These are phyloP conservation scores for Pichia eremophila DNA, from an alignment of 805 yeast genomes.

Conservation along the genomic window DNA sequence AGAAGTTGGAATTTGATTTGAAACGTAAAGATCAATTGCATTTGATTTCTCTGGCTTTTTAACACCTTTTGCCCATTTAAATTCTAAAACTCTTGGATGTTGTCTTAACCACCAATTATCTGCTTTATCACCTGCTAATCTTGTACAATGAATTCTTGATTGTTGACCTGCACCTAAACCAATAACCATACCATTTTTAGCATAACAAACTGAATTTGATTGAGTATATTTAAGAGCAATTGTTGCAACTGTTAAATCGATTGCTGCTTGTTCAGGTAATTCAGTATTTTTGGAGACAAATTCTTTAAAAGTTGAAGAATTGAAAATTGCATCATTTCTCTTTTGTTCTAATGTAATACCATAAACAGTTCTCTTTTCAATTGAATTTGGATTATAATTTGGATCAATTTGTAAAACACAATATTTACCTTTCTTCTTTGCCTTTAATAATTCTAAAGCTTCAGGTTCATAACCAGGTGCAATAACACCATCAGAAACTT, in stretches of 20 bases:
- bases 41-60: slow-evolving; percentile 98
- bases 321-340: slow-evolving; percentile 95
- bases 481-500: slow-evolving; percentile 97
- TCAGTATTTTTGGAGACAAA: slow-evolving; percentile 80
- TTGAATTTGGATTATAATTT: slow-evolving; percentile 68
- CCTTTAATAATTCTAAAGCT: slow-evolving; percentile 78
- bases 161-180: slow-evolving; percentile 99
- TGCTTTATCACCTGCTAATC: slow-evolving; percentile 98
- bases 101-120: slow-evolving; percentile 99
- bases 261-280: slow-evolving; percentile 82
- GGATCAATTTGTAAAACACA: slow-evolving; percentile 96
- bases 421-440: slow-evolving; percentile 96
- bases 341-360: slow-evolving; percentile 94
- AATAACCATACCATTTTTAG: slow-evolving; percentile 97
- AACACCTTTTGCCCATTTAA: slow-evolving; percentile 97
- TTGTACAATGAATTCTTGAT: slow-evolving; percentile 97
- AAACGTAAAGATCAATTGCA: slow-evolving; percentile 90
- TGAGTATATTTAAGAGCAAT: slow-evolving; percentile 96
- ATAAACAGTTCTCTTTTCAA: slow-evolving; percentile 91
- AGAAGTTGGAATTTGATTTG: slow-evolving; percentile 79
- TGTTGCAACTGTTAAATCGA: slow-evolving; percentile 95
- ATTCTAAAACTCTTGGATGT: slow-evolving; percentile 85
- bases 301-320: slow-evolving; percentile 83
- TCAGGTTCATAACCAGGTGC: slow-evolving; percentile 95
- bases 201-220: slow-evolving; percentile 96